Percentiles rank a stretch among this genome's conserved stretches.
These are phyloP conservation scores for Citrus maxima DNA, from an alignment of 345 rosid species.

Conservation along the genomic window DNA sequence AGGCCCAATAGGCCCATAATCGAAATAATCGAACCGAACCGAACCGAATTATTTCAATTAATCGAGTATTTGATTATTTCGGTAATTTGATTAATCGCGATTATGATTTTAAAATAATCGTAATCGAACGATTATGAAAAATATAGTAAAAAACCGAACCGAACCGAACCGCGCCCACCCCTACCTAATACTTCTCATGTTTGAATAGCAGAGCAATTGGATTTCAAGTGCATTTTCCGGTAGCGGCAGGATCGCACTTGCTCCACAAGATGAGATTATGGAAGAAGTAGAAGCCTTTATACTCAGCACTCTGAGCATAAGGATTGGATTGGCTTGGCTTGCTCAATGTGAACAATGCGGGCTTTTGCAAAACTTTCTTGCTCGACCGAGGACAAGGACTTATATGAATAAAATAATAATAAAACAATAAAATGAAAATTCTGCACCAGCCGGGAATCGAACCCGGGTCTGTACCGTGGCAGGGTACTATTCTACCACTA, in stretches of 20 bases:
- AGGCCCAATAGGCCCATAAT: no score
- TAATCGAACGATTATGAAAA: no score
- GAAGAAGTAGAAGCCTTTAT: no score
- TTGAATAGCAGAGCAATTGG: neutral
- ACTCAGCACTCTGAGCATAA: neutral
- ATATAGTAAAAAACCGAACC: no score
- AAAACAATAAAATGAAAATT: no score
- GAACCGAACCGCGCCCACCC: no score
- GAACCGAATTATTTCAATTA: no score
- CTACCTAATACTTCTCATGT: neutral
- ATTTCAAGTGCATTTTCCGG: neutral
- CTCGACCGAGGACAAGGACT: neutral
- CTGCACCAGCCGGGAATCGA: slow-evolving; percentile 53
- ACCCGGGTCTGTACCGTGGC: slow-evolving; percentile 53
- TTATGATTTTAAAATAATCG: no score
- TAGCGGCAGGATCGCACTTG: neutral
- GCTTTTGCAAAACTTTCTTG: neutral
- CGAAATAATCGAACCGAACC: no score
- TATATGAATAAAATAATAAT: no score
- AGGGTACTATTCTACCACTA: slow-evolving; percentile 58
- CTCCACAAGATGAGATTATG: neutral
- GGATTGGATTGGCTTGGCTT: neutral
- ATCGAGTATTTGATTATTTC: no score
- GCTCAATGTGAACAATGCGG: neutral
- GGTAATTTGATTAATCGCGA: no score